These are phyloP conservation scores for Suillus occidentalis DNA, from an alignment of 768 basidiomycete genomes.

Conservation along the genomic window DNA sequence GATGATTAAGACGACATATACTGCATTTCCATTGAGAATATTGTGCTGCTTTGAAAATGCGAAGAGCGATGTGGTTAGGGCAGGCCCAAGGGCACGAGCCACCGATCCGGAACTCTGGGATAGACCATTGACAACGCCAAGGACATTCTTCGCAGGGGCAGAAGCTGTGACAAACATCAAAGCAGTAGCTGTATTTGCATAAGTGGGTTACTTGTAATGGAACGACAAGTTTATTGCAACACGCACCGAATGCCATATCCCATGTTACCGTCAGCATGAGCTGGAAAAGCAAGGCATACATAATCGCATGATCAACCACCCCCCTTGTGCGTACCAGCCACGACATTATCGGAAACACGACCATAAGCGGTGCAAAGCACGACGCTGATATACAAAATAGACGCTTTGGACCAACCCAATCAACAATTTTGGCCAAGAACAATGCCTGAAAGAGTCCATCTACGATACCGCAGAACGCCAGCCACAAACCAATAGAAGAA, in stretches of 20 bases:
- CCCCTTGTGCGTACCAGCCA: constrained; percentile 32
- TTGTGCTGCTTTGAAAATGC: constrained; percentile 51
- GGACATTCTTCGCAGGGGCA: constrained; percentile 49
- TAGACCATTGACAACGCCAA: constrained; percentile 61
- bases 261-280: constrained; percentile 29
- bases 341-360: constrained; percentile 48
- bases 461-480: constrained; percentile 37
- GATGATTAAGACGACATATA: constrained; percentile 43
- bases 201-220: constrained; percentile 8
- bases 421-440: constrained; percentile 41
- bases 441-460: constrained; percentile 41
- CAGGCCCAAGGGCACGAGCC: constrained; percentile 51
- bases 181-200: constrained; percentile 40
- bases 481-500: constrained; percentile 38
- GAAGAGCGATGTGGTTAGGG: constrained; percentile 50
- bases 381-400: constrained; percentile 41
- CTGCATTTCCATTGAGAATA: constrained; percentile 49
- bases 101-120: constrained; percentile 48
- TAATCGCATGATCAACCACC: constrained; percentile 36
- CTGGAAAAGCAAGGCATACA: constrained; percentile 35
- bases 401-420: constrained; percentile 40
- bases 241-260: constrained; percentile 46
- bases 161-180: constrained; percentile 55
- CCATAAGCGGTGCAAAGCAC: constrained; percentile 39
- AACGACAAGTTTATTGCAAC: neutral